Percentiles rank a stretch among this genome's conserved stretches.
Evolutionary conservation across 768 basidiomycete species (phyloP).

Genomic region (Cystofilobasidium capitatum): DNA sequence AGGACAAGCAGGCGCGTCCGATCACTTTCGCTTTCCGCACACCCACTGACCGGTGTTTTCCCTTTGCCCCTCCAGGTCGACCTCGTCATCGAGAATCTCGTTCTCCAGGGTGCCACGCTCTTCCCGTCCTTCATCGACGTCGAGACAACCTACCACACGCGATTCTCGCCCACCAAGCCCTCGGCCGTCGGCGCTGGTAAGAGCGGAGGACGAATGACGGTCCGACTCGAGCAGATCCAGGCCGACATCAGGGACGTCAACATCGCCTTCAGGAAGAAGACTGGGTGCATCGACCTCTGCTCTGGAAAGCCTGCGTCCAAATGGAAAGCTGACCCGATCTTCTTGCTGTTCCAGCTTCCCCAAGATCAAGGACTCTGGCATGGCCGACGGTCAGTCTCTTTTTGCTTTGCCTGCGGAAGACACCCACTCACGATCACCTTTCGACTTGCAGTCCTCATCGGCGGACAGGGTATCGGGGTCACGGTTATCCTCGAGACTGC

Average conservation of each 20-base stretch:
- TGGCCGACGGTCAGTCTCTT: constrained; percentile 39
- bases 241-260: constrained; percentile 38
- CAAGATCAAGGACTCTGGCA: constrained; percentile 46
- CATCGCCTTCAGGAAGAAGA: constrained; percentile 81
- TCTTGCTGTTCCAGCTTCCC: constrained; percentile 31
- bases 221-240: constrained; percentile 76
- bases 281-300: constrained; percentile 46
- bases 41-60: too few species aligned
- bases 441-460: constrained; percentile 19
- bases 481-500: not conserved
- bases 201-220: constrained; percentile 35
- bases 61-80: too few species aligned
- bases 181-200: constrained; percentile 42
- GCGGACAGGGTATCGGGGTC: constrained; percentile 12
- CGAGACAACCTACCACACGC: constrained; percentile 70
- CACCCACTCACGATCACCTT: constrained; percentile 34
- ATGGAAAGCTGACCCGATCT: not conserved
- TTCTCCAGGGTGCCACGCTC: constrained; percentile 59
- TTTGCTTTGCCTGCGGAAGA: constrained; percentile 29
- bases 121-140: constrained; percentile 55
- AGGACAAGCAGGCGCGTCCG: constrained; percentile 70
- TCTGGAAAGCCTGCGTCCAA: too few species aligned
- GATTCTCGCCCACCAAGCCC: constrained; percentile 66
- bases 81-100: constrained; percentile 86
- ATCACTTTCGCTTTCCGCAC: too few species aligned